Evolutionary conservation across 1,284 basidiomycete species (phyloP).

Genomic region (Cutaneotrichosporon sp.): DNA sequence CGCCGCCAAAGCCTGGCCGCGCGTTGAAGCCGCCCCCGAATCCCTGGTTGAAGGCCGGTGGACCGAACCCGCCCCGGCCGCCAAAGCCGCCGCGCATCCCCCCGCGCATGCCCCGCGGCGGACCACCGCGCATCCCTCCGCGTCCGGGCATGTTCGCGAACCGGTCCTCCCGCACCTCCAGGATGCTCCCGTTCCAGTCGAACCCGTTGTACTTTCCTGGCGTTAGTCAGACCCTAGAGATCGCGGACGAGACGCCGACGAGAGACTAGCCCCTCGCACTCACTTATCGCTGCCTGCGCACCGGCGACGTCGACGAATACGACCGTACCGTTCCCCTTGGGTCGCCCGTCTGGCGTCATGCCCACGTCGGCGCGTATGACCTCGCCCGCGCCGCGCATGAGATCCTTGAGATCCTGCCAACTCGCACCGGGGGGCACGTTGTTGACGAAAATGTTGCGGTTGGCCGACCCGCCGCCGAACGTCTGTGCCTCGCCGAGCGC

Average conservation of each 20-base stretch:
- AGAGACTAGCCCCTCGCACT: too few species aligned
- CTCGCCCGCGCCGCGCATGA: slow-evolving; percentile 90
- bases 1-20: background rate
- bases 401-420: slow-evolving; percentile 97
- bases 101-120: slow-evolving; percentile 50
- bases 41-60: too few species aligned
- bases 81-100: slow-evolving; percentile 55
- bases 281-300: slow-evolving; percentile 84
- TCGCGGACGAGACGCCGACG: too few species aligned
- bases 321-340: slow-evolving; percentile 91
- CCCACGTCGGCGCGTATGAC: slow-evolving; percentile 93
- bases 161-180: slow-evolving; percentile 93
- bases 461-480: slow-evolving; percentile 57
- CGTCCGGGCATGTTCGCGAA: slow-evolving; percentile 62
- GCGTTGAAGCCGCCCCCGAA: slow-evolving; percentile 47
- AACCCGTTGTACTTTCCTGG: slow-evolving; percentile 88
- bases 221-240: too few species aligned
- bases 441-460: slow-evolving; percentile 82
- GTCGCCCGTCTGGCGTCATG: slow-evolving; percentile 81
- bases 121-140: slow-evolving; percentile 28
- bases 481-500: slow-evolving; percentile 70
- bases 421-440: slow-evolving; percentile 93
- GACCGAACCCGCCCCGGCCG: slow-evolving; percentile 51
- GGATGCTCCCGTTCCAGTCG: slow-evolving; percentile 85
- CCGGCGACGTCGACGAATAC: slow-evolving; percentile 88